Percentiles rank a stretch among this genome's conserved stretches.
These are phyloP conservation scores for Malassezia psittaci DNA, from an alignment of 1,284 basidiomycete species.

Conservation along the genomic window DNA sequence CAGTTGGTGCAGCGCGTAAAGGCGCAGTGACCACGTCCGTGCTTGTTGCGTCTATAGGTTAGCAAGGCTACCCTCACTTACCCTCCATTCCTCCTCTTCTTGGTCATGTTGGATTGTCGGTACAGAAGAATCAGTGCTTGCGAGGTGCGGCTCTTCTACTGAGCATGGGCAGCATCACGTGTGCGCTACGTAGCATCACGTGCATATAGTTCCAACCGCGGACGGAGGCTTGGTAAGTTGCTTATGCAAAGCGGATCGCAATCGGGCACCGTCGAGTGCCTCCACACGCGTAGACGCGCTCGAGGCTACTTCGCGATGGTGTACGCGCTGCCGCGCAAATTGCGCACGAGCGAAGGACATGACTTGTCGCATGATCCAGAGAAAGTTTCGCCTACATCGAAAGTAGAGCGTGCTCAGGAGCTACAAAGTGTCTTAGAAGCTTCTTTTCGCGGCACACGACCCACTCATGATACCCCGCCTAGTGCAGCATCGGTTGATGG, in stretches of 20 bases:
- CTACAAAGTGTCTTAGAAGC: constrained; percentile 9
- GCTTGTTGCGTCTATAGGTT: constrained; percentile 51
- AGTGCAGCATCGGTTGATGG: not conserved
- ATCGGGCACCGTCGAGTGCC: too few relatives aligned
- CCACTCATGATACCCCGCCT: not conserved
- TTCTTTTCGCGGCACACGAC: not conserved
- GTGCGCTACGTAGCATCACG: constrained; percentile 2
- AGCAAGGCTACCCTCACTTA: constrained; percentile 18
- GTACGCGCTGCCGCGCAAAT: constrained; percentile 19
- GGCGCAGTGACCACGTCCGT: constrained; percentile 88
- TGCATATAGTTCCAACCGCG: constrained; percentile 13
- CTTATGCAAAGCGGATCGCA: too few relatives aligned
- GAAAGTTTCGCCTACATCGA: not conserved
- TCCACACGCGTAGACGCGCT: not conserved
- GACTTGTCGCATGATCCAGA: not conserved
- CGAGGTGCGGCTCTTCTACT: not conserved
- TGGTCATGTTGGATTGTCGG: constrained; percentile 57
- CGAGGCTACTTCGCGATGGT: constrained; percentile 6
- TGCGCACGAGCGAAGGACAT: constrained; percentile 1
- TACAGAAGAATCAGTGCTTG: constrained; percentile 5
- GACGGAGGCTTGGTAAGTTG: not conserved
- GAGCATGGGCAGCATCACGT: too few relatives aligned
- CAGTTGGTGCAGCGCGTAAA: constrained; percentile 98
- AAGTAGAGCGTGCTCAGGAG: constrained; percentile 1
- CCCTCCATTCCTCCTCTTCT: constrained; percentile 87